Conservation (phyloP, 2,329 filamentous ascomycete genomes). For the Pyrenochaeta sp. region DNA sequence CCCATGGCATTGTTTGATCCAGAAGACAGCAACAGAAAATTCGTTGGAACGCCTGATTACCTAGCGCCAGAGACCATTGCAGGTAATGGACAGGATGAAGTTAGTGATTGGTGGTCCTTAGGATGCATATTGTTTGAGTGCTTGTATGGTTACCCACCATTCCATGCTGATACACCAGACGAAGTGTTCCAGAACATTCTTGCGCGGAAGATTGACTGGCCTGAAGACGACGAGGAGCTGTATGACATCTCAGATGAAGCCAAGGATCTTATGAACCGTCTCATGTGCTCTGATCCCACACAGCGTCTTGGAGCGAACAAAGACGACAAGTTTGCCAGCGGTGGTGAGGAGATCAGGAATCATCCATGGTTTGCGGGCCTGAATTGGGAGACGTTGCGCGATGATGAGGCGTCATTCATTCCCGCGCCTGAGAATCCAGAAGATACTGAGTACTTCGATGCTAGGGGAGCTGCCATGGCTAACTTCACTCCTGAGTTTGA, state of each 20-base stretch:
- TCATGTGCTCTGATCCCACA: constrained; percentile 84
- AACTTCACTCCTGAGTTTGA: constrained; percentile 95
- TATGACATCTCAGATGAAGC: constrained; percentile 81
- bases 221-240: constrained; percentile 80
- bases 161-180: constrained; percentile 89
- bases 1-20: constrained; percentile 95
- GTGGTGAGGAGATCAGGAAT: constrained; percentile 87
- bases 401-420: constrained; percentile 95
- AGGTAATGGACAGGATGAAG: constrained; percentile 93
- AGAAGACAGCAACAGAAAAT: constrained; percentile 88
- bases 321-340: constrained; percentile 81
- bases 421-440: constrained; percentile 92
- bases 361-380: constrained; percentile 89
- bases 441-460: constrained; percentile 97
- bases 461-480: constrained; percentile 88
- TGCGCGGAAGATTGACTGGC: constrained; percentile 89
- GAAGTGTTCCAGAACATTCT: constrained; percentile 97
- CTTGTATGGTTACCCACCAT: constrained; percentile 90
- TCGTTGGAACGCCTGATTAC: constrained; percentile 97
- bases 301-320: constrained; percentile 86
- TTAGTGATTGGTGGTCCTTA: constrained; percentile 99
- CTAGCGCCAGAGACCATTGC: constrained; percentile 96
- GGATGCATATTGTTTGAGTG: constrained; percentile 98
- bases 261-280: constrained; percentile 91
- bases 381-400: constrained; percentile 89